Evolutionary conservation across 1,139 yeast species (phyloP).

Genomic region (Entelexis paramagnoliae): DNA sequence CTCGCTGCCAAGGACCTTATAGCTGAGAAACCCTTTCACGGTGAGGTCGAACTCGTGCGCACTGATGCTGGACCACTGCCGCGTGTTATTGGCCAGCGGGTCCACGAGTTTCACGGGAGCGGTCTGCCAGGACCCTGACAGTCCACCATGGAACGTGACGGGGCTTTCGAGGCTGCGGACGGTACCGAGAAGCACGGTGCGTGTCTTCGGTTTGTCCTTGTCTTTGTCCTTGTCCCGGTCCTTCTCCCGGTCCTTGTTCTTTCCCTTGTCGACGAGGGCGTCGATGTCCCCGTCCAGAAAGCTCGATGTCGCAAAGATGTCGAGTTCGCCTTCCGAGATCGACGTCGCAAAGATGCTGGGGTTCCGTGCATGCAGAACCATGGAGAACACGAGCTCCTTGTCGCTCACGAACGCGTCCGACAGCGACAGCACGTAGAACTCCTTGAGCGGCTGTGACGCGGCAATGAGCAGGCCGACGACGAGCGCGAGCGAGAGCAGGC

Average conservation of each 20-base stretch:
- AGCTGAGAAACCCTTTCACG: constrained; percentile 70
- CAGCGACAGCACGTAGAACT: constrained; percentile 49
- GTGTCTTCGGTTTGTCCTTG: constrained; percentile 16
- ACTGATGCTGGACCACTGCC: constrained; percentile 60
- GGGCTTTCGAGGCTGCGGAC: constrained; percentile 60
- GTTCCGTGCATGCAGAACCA: constrained; percentile 68
- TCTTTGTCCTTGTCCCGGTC: too few relatives aligned
- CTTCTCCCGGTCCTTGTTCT: too few relatives aligned
- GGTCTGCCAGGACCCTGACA: constrained; percentile 47
- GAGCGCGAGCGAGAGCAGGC: constrained; percentile 47
- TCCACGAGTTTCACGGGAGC: constrained; percentile 48
- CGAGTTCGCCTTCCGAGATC: constrained; percentile 61
- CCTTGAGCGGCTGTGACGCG: constrained; percentile 70
- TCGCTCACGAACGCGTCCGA: constrained; percentile 68
- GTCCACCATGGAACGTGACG: constrained; percentile 57
- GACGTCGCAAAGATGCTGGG: constrained; percentile 73
- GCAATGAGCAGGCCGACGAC: constrained; percentile 76
- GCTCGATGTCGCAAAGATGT: constrained; percentile 79
- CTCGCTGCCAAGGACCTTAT: constrained; percentile 45
- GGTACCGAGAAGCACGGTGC: constrained; percentile 71
- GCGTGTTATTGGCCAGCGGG: constrained; percentile 63
- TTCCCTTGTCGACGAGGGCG: too few relatives aligned
- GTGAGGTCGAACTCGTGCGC: constrained; percentile 80
- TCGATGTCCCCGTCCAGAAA: constrained; percentile 27
- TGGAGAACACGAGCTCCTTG: constrained; percentile 74